Evolutionary conservation across 768 basidiomycete species (phyloP).

Genomic region (Amanita phalloides): DNA sequence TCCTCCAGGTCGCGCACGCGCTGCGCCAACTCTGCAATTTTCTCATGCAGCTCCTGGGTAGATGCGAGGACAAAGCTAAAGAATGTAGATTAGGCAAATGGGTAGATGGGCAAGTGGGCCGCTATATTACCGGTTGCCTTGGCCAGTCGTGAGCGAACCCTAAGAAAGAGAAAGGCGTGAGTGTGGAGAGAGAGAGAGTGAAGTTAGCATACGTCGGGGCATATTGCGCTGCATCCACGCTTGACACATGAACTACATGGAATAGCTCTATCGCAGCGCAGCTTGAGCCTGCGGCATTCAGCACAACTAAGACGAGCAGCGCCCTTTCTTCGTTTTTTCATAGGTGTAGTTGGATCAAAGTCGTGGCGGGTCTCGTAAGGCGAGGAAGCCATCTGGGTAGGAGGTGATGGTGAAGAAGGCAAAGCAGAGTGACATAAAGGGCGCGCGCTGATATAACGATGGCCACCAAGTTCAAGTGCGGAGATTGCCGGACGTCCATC

Average conservation of each 20-base stretch:
- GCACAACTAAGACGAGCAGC: conserved; percentile 73
- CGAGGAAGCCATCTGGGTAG: conserved; percentile 23
- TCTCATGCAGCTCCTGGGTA: conserved; percentile 74
- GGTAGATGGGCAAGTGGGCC: background rate
- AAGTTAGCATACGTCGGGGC: conserved; percentile 50
- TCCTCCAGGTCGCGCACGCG: conserved; percentile 76
- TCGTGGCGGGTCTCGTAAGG: conserved; percentile 20
- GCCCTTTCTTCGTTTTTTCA: conserved; percentile 57
- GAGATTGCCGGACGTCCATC: conserved; percentile 4
- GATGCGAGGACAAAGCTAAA: conserved; percentile 68
- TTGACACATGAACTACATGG: conserved; percentile 78
- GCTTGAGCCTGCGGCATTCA: conserved; percentile 66
- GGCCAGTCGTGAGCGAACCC: conserved; percentile 75
- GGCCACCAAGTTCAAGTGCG: background rate
- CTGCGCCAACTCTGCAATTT: conserved; percentile 61
- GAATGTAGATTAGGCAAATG: conserved; percentile 1
- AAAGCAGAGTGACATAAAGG: conserved; percentile 6
- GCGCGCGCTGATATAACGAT: conserved; percentile 1
- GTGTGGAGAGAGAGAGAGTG: too few relatives aligned
- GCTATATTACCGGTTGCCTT: conserved; percentile 56
- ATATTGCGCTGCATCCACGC: conserved; percentile 71
- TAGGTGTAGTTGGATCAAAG: background rate
- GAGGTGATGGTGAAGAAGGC: conserved; percentile 14
- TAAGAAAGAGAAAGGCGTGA: conserved; percentile 3
- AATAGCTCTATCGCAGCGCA: conserved; percentile 65